These are phyloP conservation scores for Penicillium sclerotiorum DNA, from an alignment of 2,329 filamentous ascomycete species.

Conservation along the genomic window DNA sequence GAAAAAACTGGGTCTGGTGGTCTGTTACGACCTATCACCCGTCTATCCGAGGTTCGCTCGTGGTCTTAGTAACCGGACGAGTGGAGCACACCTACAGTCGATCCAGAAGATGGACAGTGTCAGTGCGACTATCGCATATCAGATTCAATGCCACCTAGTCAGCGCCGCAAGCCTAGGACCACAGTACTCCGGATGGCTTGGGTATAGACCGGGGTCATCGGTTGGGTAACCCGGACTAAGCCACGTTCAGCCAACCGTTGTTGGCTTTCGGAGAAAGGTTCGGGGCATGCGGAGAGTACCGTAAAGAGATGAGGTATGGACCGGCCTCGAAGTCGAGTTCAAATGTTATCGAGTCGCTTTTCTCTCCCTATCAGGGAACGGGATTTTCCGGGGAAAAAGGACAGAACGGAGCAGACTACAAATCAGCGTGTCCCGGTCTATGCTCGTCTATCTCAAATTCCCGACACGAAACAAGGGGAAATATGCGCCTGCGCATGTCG, in stretches of 20 bases:
- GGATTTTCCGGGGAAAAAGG: not conserved
- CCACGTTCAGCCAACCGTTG: not conserved
- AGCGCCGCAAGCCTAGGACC: slow-evolving; percentile 4
- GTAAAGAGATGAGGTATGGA: too few species aligned
- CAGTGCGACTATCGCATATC: slow-evolving; percentile 7
- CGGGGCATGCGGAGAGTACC: not conserved
- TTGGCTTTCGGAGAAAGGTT: not conserved
- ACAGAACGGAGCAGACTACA: not conserved
- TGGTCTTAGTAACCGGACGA: slow-evolving; percentile 8
- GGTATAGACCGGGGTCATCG: not conserved
- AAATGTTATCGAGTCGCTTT: too few species aligned
- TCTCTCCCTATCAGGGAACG: too few species aligned
- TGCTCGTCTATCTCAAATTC: too few species aligned
- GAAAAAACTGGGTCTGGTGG: slow-evolving; percentile 25
- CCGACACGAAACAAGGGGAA: too few species aligned
- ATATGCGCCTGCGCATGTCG: not conserved
- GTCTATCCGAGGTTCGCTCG: not conserved
- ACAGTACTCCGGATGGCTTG: slow-evolving; percentile 6
- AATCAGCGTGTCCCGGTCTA: too few species aligned
- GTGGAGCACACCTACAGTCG: slow-evolving; percentile 14
- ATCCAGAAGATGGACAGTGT: slow-evolving; percentile 6
- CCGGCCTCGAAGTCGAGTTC: too few species aligned
- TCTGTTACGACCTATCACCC: slow-evolving; percentile 13
- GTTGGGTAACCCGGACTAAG: slow-evolving; percentile 1
- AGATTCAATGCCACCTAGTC: slow-evolving; percentile 9